Evolutionary conservation across 1,284 basidiomycete species (phyloP).

Genomic region (Trametes polyzona): DNA sequence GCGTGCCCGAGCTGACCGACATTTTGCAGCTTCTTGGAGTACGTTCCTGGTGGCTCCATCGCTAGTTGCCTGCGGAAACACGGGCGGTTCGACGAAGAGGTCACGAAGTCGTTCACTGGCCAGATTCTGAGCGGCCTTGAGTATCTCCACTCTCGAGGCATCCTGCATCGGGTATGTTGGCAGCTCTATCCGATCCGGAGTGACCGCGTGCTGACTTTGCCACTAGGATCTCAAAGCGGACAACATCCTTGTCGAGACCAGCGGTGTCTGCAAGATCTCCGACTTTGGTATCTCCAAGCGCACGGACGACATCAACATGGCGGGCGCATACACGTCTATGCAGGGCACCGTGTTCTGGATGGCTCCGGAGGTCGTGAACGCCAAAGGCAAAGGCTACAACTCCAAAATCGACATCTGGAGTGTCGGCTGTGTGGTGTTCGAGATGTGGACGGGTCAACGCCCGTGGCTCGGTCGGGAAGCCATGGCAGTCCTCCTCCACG

Average conservation of each 20-base stretch:
- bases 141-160: constrained; percentile 91
- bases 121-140: constrained; percentile 94
- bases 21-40: constrained; percentile 85
- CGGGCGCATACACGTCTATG: constrained; percentile 85
- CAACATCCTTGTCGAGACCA: constrained; percentile 95
- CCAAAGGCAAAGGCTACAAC: constrained; percentile 86
- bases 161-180: constrained; percentile 86
- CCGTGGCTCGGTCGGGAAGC: constrained; percentile 93
- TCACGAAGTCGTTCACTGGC: constrained; percentile 90
- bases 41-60: constrained; percentile 96
- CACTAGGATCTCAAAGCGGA: constrained; percentile 94
- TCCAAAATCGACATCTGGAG: constrained; percentile 99
- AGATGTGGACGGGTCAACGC: constrained; percentile 96
- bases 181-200: neutral
- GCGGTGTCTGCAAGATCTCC: constrained; percentile 96
- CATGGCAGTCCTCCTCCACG: constrained; percentile 93
- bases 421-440: constrained; percentile 94
- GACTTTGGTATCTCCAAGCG: constrained; percentile 98
- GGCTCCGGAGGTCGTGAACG: constrained; percentile 95
- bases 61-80: constrained; percentile 92
- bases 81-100: constrained; percentile 91
- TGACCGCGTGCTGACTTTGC: constrained; percentile 1
- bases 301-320: constrained; percentile 84
- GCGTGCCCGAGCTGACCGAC: constrained; percentile 1
- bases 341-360: constrained; percentile 99